phyloP scores from a whole-genome alignment of 257 asterid species.

The Nicotiana sylvestris region DNA sequence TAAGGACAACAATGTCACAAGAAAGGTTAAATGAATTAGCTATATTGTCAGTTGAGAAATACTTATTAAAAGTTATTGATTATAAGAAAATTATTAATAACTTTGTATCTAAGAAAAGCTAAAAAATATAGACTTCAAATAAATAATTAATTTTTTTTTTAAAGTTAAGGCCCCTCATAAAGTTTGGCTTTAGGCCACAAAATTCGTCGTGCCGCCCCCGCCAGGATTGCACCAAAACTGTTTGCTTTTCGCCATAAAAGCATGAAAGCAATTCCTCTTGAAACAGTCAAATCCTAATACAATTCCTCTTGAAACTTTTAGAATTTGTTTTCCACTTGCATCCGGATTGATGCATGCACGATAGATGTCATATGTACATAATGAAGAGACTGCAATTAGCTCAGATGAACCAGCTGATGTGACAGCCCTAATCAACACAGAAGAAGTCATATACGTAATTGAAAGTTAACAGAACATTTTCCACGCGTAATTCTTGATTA shows the following conservation, averaged over 20 bases:
- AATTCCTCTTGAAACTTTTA: slow-evolving; percentile 59
- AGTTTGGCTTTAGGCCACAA: too few relatives aligned
- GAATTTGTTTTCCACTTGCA: slow-evolving; percentile 74
- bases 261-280: slow-evolving; percentile 92
- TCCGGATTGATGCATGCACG: slow-evolving; percentile 81
- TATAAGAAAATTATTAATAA: too few relatives aligned
- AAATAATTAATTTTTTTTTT: too few relatives aligned
- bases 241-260: slow-evolving; percentile 85
- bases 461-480: background rate
- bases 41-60: too few relatives aligned
- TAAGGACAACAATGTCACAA: too few relatives aligned
- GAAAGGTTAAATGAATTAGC: too few relatives aligned
- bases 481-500: background rate
- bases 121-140: too few relatives aligned
- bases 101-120: too few relatives aligned
- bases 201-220: too few relatives aligned
- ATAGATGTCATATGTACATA: slow-evolving; percentile 84
- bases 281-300: slow-evolving; percentile 68
- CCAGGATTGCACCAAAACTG: slow-evolving; percentile 61
- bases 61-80: too few relatives aligned
- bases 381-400: slow-evolving; percentile 82
- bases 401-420: slow-evolving; percentile 96
- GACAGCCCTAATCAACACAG: slow-evolving; percentile 67
- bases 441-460: background rate
- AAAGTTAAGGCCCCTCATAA: too few relatives aligned